phyloP scores from a whole-genome alignment of 306 rosid species.

The Argentina anserina region DNA sequence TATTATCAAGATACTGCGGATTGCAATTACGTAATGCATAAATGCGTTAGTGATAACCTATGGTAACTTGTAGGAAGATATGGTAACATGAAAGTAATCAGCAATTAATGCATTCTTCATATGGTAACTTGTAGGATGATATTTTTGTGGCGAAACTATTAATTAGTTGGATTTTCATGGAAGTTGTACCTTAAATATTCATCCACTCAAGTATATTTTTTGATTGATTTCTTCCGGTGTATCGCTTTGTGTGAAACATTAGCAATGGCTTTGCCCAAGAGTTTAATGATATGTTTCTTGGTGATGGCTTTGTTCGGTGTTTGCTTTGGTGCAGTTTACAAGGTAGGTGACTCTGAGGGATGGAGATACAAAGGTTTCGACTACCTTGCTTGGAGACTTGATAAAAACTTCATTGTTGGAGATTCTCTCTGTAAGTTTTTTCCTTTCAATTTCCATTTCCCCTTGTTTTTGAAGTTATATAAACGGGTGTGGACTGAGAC shows the following conservation, averaged over 20 bases:
- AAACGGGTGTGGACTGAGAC: neutral
- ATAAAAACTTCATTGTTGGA: constrained; percentile 24
- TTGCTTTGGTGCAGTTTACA: constrained; percentile 29
- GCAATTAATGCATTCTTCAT: neutral
- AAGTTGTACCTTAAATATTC: neutral
- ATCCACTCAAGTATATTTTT: too few relatives aligned
- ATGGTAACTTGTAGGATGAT: neutral
- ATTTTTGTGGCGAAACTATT: neutral
- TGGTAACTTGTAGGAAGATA: too few relatives aligned
- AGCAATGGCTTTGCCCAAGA: constrained; percentile 11
- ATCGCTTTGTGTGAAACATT: neutral
- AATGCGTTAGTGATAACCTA: too few relatives aligned
- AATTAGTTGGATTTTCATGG: neutral
- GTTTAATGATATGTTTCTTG: neutral
- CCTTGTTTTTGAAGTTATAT: neutral
- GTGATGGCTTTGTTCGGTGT: neutral
- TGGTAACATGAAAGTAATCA: too few relatives aligned
- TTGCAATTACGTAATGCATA: neutral
- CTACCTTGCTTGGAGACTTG: constrained; percentile 30
- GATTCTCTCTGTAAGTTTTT: constrained; percentile 29
- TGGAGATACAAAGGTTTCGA: constrained; percentile 33
- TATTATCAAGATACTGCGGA: neutral
- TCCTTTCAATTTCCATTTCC: neutral
- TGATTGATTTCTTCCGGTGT: neutral
- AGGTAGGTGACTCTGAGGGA: constrained; percentile 37